Evolutionary conservation across 352 stramenopile species (phyloP).

Genomic region (Sclerospora graminicola): DNA sequence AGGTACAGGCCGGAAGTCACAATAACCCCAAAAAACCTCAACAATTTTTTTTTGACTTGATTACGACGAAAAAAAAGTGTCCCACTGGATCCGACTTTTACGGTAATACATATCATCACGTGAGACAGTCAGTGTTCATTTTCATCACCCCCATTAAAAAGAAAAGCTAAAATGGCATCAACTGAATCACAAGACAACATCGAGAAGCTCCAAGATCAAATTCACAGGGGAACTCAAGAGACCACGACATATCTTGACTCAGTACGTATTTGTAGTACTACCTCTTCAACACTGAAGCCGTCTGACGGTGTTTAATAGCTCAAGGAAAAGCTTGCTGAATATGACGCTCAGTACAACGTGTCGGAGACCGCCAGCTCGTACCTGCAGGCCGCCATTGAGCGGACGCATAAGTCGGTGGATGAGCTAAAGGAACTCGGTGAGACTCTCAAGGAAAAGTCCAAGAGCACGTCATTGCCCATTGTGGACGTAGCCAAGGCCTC

Average conservation of each 20-base stretch:
- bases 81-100: too few relatives aligned
- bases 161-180: constrained; percentile 8
- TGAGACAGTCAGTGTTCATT: too few relatives aligned
- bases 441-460: constrained; percentile 41
- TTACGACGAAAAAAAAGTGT: too few relatives aligned
- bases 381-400: constrained; percentile 53
- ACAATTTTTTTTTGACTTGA: too few relatives aligned
- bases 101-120: too few relatives aligned
- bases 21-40: too few relatives aligned
- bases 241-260: constrained; percentile 63
- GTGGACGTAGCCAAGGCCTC: constrained; percentile 44
- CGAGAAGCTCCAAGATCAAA: constrained; percentile 57
- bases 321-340: constrained; percentile 41
- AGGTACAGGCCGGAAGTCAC: too few relatives aligned
- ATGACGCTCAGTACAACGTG: constrained; percentile 63
- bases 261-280: constrained; percentile 10
- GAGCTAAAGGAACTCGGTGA: constrained; percentile 53
- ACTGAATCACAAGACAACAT: constrained; percentile 31
- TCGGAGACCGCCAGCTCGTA: constrained; percentile 58
- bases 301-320: constrained; percentile 10
- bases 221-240: constrained; percentile 55
- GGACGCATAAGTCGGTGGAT: constrained; percentile 59
- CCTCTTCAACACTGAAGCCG: background rate
- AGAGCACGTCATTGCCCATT: constrained; percentile 34
- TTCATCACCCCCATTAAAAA: too few relatives aligned